Evolutionary conservation across 345 rosid genomes (phyloP).

Genomic region (Trapa incisa): DNA sequence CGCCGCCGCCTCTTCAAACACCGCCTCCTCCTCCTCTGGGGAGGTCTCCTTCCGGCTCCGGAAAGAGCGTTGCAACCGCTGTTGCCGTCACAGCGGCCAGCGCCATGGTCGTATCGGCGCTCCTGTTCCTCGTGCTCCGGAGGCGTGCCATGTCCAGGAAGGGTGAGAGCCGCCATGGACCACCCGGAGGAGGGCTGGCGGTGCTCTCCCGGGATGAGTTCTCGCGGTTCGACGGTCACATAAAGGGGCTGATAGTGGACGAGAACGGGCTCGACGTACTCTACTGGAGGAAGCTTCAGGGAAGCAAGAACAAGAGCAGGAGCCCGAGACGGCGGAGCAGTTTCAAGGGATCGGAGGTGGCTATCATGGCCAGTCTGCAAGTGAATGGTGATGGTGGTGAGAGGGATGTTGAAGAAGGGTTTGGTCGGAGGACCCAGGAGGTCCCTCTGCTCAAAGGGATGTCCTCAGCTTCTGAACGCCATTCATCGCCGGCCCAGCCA

Average conservation of each 20-base stretch:
- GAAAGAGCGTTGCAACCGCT: slow-evolving; percentile 31
- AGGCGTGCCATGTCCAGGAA: slow-evolving; percentile 21
- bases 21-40: slow-evolving; percentile 6
- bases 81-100: slow-evolving; percentile 53
- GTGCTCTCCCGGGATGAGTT: slow-evolving; percentile 18
- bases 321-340: slow-evolving; percentile 10
- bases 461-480: slow-evolving; percentile 37
- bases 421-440: slow-evolving; percentile 25
- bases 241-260: slow-evolving; percentile 54
- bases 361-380: slow-evolving; percentile 5
- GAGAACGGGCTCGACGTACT: slow-evolving; percentile 74
- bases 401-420: slow-evolving; percentile 2
- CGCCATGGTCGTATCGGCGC: slow-evolving; percentile 35
- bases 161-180: slow-evolving; percentile 14
- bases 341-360: slow-evolving; percentile 13
- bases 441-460: slow-evolving; percentile 54
- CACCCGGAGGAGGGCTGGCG: slow-evolving; percentile 3
- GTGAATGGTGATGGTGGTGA: slow-evolving; percentile 8
- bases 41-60: slow-evolving; percentile 5
- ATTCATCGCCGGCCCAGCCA: background rate
- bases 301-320: slow-evolving; percentile 11
- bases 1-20: slow-evolving; percentile 2
- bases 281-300: slow-evolving; percentile 63
- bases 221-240: slow-evolving; percentile 30
- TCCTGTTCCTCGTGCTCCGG: slow-evolving; percentile 37